Evolutionary conservation across 2,329 filamentous ascomycete genomes (phyloP).

Genomic region (Phaeosphaeria sp.): DNA sequence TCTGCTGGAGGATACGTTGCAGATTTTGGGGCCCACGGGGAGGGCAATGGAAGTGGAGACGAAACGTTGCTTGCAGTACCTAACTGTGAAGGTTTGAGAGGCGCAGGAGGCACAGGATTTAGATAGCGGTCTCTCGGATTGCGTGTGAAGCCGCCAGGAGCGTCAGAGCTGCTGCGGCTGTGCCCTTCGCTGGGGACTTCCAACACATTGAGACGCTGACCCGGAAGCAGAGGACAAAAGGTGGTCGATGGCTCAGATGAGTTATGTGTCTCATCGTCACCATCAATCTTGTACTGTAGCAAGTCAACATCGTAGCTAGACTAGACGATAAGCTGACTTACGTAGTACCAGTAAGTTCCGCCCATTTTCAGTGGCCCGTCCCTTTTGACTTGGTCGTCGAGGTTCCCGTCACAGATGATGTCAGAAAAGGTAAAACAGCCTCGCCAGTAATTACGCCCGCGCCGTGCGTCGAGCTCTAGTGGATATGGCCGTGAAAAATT

Average conservation of each 20-base stretch:
- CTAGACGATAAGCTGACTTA: conserved; percentile 56
- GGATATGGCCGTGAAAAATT: conserved; percentile 82
- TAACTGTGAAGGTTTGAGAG: conserved; percentile 43
- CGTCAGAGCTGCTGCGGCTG: conserved; percentile 70
- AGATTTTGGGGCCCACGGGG: conserved; percentile 32
- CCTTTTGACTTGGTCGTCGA: conserved; percentile 62
- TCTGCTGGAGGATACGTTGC: conserved; percentile 36
- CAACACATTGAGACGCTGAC: conserved; percentile 85
- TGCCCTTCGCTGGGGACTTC: conserved; percentile 74
- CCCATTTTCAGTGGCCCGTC: conserved; percentile 90
- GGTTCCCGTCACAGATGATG: conserved; percentile 80
- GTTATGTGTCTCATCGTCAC: conserved; percentile 80
- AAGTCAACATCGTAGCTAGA: conserved; percentile 15
- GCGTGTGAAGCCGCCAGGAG: conserved; percentile 75
- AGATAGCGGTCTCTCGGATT: conserved; percentile 78
- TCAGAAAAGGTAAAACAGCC: conserved; percentile 87
- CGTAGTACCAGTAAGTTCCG: conserved; percentile 94
- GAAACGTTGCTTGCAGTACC: conserved; percentile 23
- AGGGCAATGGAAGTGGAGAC: conserved; percentile 26
- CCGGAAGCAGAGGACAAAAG: conserved; percentile 83
- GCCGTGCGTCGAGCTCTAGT: conserved; percentile 80
- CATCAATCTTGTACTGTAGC: conserved; percentile 80
- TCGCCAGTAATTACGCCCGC: conserved; percentile 79
- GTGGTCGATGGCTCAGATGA: conserved; percentile 75
- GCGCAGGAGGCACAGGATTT: conserved; percentile 64